Evolutionary conservation across 257 asterid genomes (phyloP), one percentile per base, ranked within the genome.

Genomic region (Catharanthus roseus): DNA sequence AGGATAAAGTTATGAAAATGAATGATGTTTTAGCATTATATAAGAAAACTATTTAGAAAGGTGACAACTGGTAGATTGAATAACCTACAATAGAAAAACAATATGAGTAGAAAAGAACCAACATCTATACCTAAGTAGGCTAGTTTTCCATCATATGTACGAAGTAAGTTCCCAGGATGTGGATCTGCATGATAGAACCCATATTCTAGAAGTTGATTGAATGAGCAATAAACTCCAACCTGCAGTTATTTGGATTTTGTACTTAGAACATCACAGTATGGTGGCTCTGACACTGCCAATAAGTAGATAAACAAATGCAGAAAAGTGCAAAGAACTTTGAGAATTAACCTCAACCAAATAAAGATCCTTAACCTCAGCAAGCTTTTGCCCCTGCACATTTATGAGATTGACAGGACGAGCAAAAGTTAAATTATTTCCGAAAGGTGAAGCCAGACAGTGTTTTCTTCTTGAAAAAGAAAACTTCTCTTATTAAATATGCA

Each of bases 141-240:
- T 75, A 93, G 84, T 82, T 93, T 89, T 80, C 97, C 96, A 72
- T 93, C 99, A 77, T 82, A 79, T 65, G 98, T 93, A 69, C 96
- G 96, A 63, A 93, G 87, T 42, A 93, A 84, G 86, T 91, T 93
- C 76, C 99, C 99, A 78, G 97, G 97, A 85, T 93, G 99, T 69
- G 99, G 99, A 91, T 93, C 99, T 72, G 99, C 99, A 71, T 93
- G 99, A 80, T 93, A 93, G 83, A 93, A 93, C 42, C 99, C 99
- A 83, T 55, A 75, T 84, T 91, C 97, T 65, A 93, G 87, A 84
- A 93, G 99, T 85, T 93, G 99, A 84, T 91, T 93, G 83, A 91
- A 93, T 19, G 99, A 93, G 77, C 99, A 93, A 82, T 93, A 93
- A 67, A 93, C 99, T 76, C 99, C 99, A 66, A 93, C 93, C 97